These are phyloP conservation scores for Suillus subaureus DNA, from an alignment of 768 basidiomycete genomes.

Conservation along the genomic window DNA sequence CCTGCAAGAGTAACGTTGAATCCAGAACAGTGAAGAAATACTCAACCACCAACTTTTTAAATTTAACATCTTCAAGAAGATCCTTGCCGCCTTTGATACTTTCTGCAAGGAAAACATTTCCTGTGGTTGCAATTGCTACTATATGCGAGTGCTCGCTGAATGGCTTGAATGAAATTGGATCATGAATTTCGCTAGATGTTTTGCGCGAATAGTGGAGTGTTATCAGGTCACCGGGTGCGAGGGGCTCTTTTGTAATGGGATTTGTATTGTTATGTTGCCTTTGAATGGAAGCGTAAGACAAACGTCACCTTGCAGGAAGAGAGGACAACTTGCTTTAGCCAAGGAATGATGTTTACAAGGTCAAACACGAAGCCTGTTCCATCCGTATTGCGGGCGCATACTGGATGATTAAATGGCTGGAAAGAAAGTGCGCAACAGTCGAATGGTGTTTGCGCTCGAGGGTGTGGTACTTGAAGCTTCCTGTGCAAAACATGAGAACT, in stretches of 20 bases:
- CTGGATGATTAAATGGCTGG: constrained; percentile 87
- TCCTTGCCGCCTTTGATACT: constrained; percentile 87
- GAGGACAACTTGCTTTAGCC: constrained; percentile 72
- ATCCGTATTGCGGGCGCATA: constrained; percentile 82
- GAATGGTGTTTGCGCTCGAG: constrained; percentile 71
- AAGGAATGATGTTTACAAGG: constrained; percentile 89
- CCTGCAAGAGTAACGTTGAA: constrained; percentile 38
- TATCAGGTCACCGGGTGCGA: constrained; percentile 74
- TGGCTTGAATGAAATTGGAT: constrained; percentile 97
- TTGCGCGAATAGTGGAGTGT: constrained; percentile 84
- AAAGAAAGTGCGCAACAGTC: constrained; percentile 93
- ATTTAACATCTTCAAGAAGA: constrained; percentile 80
- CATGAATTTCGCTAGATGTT: constrained; percentile 84
- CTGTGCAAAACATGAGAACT: constrained; percentile 37
- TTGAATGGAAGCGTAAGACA: constrained; percentile 18
- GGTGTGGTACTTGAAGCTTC: constrained; percentile 68
- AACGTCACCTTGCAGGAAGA: constrained; percentile 7
- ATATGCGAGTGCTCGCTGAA: constrained; percentile 97
- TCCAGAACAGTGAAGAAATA: neutral
- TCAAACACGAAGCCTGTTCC: constrained; percentile 86
- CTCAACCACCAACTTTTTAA: constrained; percentile 66
- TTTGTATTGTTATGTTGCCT: constrained; percentile 84
- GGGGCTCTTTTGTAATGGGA: constrained; percentile 72
- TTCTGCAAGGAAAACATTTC: constrained; percentile 92
- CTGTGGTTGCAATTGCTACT: constrained; percentile 85